Percentiles rank a stretch among this genome's conserved stretches.
These are phyloP conservation scores for Trypanosoma caninum DNA, from an alignment of 208 protist species.

Conservation along the genomic window DNA sequence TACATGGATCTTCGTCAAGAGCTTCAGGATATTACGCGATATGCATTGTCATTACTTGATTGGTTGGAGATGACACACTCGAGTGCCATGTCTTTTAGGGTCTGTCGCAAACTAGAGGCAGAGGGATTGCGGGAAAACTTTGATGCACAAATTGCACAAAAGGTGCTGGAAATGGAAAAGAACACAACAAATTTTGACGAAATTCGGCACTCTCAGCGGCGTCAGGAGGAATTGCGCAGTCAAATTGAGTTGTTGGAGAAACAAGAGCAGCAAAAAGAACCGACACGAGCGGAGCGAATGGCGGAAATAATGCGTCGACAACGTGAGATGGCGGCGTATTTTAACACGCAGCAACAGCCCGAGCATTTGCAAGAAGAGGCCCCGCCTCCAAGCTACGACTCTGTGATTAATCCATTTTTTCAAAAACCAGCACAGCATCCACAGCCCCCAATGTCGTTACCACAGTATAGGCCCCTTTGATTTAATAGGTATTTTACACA, in stretches of 20 bases:
- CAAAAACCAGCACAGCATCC: neutral
- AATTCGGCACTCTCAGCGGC: conserved; percentile 41
- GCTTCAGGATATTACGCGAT: conserved; percentile 38
- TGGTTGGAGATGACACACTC: conserved; percentile 46
- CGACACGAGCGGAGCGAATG: conserved; percentile 13
- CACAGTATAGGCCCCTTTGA: too few relatives aligned
- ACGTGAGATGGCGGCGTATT: conserved; percentile 8
- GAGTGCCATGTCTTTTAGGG: conserved; percentile 56
- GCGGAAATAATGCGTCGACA: conserved; percentile 20
- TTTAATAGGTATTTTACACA: too few relatives aligned
- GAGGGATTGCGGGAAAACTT: conserved; percentile 48
- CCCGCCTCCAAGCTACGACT: conserved; percentile 29
- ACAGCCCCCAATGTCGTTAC: neutral
- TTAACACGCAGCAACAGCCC: neutral
- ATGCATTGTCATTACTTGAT: conserved; percentile 44
- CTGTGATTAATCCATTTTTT: conserved; percentile 14
- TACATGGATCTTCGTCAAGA: conserved; percentile 55
- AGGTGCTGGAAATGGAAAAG: conserved; percentile 57
- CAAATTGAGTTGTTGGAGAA: conserved; percentile 14
- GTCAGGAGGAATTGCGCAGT: conserved; percentile 21
- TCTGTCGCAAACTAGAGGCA: conserved; percentile 54
- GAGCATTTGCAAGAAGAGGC: neutral
- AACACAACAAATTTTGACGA: conserved; percentile 27
- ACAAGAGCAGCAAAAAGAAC: conserved; percentile 16
- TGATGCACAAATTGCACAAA: conserved; percentile 71